A percentile compares a stretch with the other conserved stretches of the same genome.
These are phyloP conservation scores for Aspergillus incahuasiensis DNA, from an alignment of 495 filamentous ascomycete genomes.

Conservation along the genomic window DNA sequence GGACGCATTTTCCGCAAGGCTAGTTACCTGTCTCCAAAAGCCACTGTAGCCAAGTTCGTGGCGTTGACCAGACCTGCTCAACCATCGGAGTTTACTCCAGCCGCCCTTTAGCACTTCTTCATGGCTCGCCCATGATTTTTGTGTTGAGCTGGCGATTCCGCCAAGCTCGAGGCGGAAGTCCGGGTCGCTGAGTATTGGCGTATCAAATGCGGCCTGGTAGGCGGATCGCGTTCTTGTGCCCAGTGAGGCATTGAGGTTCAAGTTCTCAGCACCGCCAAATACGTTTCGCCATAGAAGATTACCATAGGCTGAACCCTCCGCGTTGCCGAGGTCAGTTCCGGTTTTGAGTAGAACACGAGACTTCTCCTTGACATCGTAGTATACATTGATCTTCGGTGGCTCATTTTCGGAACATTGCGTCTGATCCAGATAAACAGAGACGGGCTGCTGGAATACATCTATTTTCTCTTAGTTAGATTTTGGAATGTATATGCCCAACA, in stretches of 20 bases:
- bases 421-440: conserved; percentile 72
- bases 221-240: conserved; percentile 86
- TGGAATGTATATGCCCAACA: not conserved
- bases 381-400: conserved; percentile 69
- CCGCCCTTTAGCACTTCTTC: conserved; percentile 85
- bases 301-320: conserved; percentile 86
- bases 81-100: conserved; percentile 69
- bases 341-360: conserved; percentile 78
- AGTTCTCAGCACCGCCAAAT: conserved; percentile 88
- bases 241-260: conserved; percentile 76
- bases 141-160: conserved; percentile 70
- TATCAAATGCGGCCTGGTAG: conserved; percentile 77
- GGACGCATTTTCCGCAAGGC: conserved; percentile 66
- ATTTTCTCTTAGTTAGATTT: conserved; percentile 17
- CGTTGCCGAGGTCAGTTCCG: conserved; percentile 85
- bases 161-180: conserved; percentile 71
- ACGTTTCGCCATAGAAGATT: conserved; percentile 82
- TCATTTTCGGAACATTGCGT: conserved; percentile 54
- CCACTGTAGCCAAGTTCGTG: conserved; percentile 77
- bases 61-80: conserved; percentile 52
- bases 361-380: conserved; percentile 71
- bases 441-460: conserved; percentile 87
- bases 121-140: conserved; percentile 88
- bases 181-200: conserved; percentile 77
- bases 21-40: conserved; percentile 83